phyloP scores from a whole-genome alignment of 2,329 filamentous ascomycete species.

The Paecilomyces variotii region DNA sequence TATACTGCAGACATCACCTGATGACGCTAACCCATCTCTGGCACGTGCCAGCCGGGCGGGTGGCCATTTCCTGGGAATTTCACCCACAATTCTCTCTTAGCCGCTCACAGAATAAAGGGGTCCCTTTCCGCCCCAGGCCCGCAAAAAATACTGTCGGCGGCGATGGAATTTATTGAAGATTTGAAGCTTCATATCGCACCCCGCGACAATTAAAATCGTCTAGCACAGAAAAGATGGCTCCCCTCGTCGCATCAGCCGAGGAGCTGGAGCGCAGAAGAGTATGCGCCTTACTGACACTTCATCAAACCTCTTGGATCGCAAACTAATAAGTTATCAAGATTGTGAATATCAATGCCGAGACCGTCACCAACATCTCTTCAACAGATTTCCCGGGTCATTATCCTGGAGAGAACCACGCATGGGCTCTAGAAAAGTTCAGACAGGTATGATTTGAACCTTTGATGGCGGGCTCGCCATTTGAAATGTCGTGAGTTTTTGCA shows the following conservation, averaged over 20 bases:
- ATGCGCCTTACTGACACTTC: conserved; percentile 1
- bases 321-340: conserved; percentile 51
- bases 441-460: conserved; percentile 32
- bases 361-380: conserved; percentile 77
- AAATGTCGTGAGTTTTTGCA: neutral
- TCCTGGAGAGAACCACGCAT: conserved; percentile 77
- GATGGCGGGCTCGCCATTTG: neutral
- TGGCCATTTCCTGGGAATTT: neutral
- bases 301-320: neutral
- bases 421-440: conserved; percentile 66
- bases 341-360: conserved; percentile 81
- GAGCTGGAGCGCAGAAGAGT: conserved; percentile 39
- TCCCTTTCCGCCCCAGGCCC: conserved; percentile 17
- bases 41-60: neutral
- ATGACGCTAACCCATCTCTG: neutral
- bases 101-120: conserved; percentile 11
- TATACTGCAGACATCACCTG: neutral
- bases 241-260: conserved; percentile 33
- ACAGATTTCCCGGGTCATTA: conserved; percentile 90
- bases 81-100: neutral
- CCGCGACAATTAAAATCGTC: conserved; percentile 8
- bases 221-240: conserved; percentile 28
- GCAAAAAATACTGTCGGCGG: conserved; percentile 20
- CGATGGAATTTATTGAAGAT: conserved; percentile 25
- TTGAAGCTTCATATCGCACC: conserved; percentile 17